These are phyloP conservation scores for Volvox africanus DNA, from an alignment of 139 green algal species.

Conservation along the genomic window DNA sequence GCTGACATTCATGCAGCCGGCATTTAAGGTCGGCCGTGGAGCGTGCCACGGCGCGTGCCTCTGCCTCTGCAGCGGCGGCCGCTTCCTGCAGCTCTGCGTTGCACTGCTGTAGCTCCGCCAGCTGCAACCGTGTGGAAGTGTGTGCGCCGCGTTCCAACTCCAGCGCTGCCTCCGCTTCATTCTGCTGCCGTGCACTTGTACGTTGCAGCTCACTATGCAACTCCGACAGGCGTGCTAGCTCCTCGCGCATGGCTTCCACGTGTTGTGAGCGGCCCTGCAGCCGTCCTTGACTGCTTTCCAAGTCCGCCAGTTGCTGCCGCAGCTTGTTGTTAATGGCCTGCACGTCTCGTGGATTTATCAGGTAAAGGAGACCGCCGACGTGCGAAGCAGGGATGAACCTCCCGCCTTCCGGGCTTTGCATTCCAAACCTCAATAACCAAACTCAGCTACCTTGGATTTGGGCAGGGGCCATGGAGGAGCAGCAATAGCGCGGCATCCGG, in stretches of 20 bases:
- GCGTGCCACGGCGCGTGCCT: background rate
- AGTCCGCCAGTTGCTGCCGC: constrained; percentile 24
- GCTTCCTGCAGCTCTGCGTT: background rate
- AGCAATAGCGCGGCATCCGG: no score
- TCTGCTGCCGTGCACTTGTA: background rate
- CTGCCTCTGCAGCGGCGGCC: background rate
- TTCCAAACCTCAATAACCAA: no score
- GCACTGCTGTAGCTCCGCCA: background rate
- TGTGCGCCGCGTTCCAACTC: background rate
- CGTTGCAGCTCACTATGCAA: constrained; percentile 11
- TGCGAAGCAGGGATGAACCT: no score
- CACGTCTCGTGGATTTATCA: no score
- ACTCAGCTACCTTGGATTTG: no score
- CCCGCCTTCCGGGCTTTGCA: no score
- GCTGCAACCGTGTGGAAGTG: background rate
- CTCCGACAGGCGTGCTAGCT: background rate
- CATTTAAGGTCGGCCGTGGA: background rate
- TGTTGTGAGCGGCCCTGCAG: background rate
- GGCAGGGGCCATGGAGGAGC: no score
- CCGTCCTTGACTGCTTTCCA: background rate
- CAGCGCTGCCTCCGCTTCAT: constrained; percentile 5
- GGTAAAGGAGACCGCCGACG: no score
- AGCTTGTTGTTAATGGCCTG: constrained; percentile 44
- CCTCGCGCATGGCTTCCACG: background rate
- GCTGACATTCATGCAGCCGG: background rate